Evolutionary conservation across 2,329 filamentous ascomycete species (phyloP).

Genomic region (Arthroderma sp.): DNA sequence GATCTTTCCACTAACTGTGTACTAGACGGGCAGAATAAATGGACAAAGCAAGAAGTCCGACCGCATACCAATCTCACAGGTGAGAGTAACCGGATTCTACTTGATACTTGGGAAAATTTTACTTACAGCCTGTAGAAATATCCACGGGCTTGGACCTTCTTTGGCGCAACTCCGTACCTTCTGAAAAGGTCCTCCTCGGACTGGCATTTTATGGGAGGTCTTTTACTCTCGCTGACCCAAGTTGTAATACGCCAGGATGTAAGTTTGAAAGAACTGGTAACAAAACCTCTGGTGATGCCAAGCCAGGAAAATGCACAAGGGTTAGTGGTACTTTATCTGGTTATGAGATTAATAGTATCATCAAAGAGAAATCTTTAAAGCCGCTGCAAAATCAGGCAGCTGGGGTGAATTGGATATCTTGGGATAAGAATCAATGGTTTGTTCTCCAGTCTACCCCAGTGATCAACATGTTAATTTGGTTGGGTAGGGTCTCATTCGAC

Average conservation of each 20-base stretch:
- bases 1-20: not conserved
- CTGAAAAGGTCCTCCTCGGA: constrained; percentile 23
- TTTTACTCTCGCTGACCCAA: constrained; percentile 14
- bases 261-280: constrained; percentile 13
- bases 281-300: constrained; percentile 11
- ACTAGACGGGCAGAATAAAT: constrained; percentile 10
- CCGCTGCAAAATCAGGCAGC: constrained; percentile 2
- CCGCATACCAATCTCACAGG: constrained; percentile 16
- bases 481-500: constrained; percentile 15
- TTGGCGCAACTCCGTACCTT: constrained; percentile 16
- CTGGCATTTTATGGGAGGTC: constrained; percentile 36
- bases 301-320: constrained; percentile 18
- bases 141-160: constrained; percentile 15
- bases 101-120: too few relatives aligned
- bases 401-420: constrained; percentile 4
- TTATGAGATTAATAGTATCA: constrained; percentile 22
- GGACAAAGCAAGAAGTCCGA: constrained; percentile 5
- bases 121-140: constrained; percentile 8
- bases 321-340: constrained; percentile 16
- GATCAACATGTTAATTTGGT: not conserved
- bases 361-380: not conserved
- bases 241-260: constrained; percentile 13
- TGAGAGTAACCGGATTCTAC: not conserved
- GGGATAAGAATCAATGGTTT: constrained; percentile 6
- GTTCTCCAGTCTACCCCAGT: not conserved